Base-by-base conservation (phyloP, 768 basidiomycete species). In the Lentinula sp. region DNA sequence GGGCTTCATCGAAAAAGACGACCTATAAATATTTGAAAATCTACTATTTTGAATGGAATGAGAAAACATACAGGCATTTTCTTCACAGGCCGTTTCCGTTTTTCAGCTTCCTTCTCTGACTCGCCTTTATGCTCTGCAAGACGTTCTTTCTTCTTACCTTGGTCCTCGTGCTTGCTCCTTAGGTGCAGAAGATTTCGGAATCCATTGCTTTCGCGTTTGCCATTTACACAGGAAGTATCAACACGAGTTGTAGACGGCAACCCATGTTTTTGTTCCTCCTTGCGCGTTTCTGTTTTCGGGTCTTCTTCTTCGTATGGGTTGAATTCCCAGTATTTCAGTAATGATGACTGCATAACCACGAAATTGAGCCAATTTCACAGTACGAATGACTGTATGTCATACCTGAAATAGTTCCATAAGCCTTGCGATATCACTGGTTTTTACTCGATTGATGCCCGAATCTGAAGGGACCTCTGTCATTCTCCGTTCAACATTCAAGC, bases 331-430 rank as follows among this genome's bases (percentile, higher is more conserved):
- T 90, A 91, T 65, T 83, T 85, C 35, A 90, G 69, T 12, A 91
- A 81, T 1, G 87, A 85, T 66, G 80, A 87, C 86, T 89, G 60
- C 6, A 41, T 18, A 6, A 32, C 4, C 3, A 10, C n/a, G 23
- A 45, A 8, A 6, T 32, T 49, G 41, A 28, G 52, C 33, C 1
- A 53, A 10, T 48, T 23, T n/a, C 46, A 23, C 18, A 20, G 3
- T 37, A n/a, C 51, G 41, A 50, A n/a, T 16, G 37, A 20, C 35
- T 59, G 9, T 6, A 13, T 52, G 41, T 56, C 71, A 60, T 62
- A 83, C 88, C 74, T 92, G 91, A 67, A 93, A 91, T 2, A 93
- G 73, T 66, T 93, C 92, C 89, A 94, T 91, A 15, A 93, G 75
- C 18, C 90, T 79, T 6, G 91, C 89, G 43, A 93, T 76, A 66